Base-by-base conservation (phyloP, 805 yeast species). In the Candida yuanshanica region DNA sequence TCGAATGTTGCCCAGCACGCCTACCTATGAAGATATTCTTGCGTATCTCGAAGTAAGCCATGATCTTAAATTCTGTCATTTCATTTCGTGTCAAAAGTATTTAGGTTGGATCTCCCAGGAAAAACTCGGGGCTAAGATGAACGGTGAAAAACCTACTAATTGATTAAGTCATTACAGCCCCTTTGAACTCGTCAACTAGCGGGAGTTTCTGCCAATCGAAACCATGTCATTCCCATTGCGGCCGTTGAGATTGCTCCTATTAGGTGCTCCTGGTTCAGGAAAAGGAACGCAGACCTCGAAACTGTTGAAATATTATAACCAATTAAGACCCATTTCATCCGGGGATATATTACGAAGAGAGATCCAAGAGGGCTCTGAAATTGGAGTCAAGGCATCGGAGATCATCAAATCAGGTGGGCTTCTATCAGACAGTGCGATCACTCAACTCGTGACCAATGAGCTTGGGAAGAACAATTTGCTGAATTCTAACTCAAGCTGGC, bases 261-360 rank as follows among this genome's bases (percentile, higher is more conserved):
- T 91, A 20, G 97, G 97, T 4, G 95, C 97, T 0, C 98, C 98
- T 1, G 98, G 98, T 0, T 74, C 96, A 1, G 98, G 98, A 1
- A 90, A 90, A 58, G 97, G 97, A 2, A 90, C 98, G 0, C 85
- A 83, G 50, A 83, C 96, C 0, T 64, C 83, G 2, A 70, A 80
- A 44, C 66, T 90, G 5, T 59, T 82, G 44, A 72, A 74, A 38
- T 62, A 65, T 32, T 71, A 80, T 43, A 74, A 83, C 2, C 52
- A 57, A 5, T 60, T 90, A 18, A 59, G 69, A 12, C 66, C 91
- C 1, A 63, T 91, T 8, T 80, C 95, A 1, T 82, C 95, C 0
- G 98, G 98, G 2, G 96, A 90, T 62, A 64, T 88, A 5, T 65
- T 90, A 34, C 72, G 98, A 47, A 63, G 65, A 29, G 83, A 89